Percentiles rank a stretch among this genome's conserved stretches.
phyloP scores from a whole-genome alignment of 2,329 filamentous ascomycete species.

The Herpotrichia juniperi region DNA sequence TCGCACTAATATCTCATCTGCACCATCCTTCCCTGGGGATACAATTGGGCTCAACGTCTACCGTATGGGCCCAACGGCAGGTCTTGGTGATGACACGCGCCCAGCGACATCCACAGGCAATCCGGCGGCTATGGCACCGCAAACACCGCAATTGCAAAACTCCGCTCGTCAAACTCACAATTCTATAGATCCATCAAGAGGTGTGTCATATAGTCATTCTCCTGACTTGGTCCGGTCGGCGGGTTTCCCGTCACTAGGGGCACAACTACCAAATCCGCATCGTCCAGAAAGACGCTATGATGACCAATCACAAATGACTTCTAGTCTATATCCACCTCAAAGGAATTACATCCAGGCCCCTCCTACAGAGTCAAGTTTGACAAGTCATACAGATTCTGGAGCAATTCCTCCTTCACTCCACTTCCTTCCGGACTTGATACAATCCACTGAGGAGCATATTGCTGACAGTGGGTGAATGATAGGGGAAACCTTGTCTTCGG shows the following conservation, averaged over 20 bases:
- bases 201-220: constrained; percentile 4
- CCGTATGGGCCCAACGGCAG: background rate
- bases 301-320: constrained; percentile 3
- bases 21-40: background rate
- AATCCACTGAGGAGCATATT: constrained; percentile 7
- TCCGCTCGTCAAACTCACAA: constrained; percentile 4
- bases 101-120: constrained; percentile 1
- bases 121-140: constrained; percentile 1
- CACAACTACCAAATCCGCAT: constrained; percentile 3
- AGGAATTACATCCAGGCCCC: constrained; percentile 6
- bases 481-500: background rate
- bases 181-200: constrained; percentile 1
- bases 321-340: constrained; percentile 3
- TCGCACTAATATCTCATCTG: background rate
- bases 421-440: constrained; percentile 6
- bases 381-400: constrained; percentile 11
- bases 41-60: background rate
- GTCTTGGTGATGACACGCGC: constrained; percentile 1
- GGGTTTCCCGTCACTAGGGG: background rate
- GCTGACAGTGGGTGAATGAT: constrained; percentile 4
- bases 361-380: constrained; percentile 7
- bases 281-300: constrained; percentile 4
- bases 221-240: constrained; percentile 5
- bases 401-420: constrained; percentile 1
- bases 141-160: constrained; percentile 3